A percentile compares a stretch with the other conserved stretches of the same genome.
phyloP scores from a whole-genome alignment of 1,284 basidiomycete genomes.

The Papiliotrema flavescens region DNA sequence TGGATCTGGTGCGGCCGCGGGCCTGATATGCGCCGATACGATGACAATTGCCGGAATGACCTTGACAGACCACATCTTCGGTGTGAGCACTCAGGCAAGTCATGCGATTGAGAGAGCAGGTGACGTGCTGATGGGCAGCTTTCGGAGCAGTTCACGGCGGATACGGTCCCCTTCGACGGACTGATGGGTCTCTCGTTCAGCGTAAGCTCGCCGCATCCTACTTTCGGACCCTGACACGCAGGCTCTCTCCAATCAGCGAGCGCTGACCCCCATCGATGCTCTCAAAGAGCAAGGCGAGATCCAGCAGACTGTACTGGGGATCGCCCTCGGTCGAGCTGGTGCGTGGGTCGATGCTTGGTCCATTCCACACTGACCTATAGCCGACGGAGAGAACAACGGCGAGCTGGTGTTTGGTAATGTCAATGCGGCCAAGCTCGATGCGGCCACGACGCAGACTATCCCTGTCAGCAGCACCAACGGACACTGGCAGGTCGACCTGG shows the following conservation, averaged over 20 bases:
- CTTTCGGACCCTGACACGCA: constrained; percentile 26
- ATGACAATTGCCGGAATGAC: constrained; percentile 64
- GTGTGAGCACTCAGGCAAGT: constrained; percentile 64
- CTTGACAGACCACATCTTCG: constrained; percentile 65
- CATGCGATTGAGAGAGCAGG: constrained; percentile 25
- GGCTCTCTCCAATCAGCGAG: constrained; percentile 63
- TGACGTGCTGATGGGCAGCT: constrained; percentile 3
- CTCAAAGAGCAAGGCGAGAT: constrained; percentile 63
- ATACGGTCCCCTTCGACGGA: constrained; percentile 66
- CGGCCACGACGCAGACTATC: constrained; percentile 25
- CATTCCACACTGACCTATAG: not conserved
- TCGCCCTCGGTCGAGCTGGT: constrained; percentile 65
- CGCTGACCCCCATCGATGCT: constrained; percentile 69
- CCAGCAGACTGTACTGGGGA: constrained; percentile 67
- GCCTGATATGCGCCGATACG: constrained; percentile 65
- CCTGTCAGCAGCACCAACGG: constrained; percentile 21
- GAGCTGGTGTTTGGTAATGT: constrained; percentile 47
- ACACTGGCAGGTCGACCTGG: constrained; percentile 46
- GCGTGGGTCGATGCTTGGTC: constrained; percentile 37
- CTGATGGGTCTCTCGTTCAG: constrained; percentile 71
- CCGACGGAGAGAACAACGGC: constrained; percentile 71
- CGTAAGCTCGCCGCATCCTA: constrained; percentile 54
- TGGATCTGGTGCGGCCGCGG: constrained; percentile 67
- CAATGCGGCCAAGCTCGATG: constrained; percentile 39
- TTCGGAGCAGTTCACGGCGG: constrained; percentile 20